Evolutionary conservation across 208 protist species (phyloP).

Genomic region (Trypanosoma rangeli): DNA sequence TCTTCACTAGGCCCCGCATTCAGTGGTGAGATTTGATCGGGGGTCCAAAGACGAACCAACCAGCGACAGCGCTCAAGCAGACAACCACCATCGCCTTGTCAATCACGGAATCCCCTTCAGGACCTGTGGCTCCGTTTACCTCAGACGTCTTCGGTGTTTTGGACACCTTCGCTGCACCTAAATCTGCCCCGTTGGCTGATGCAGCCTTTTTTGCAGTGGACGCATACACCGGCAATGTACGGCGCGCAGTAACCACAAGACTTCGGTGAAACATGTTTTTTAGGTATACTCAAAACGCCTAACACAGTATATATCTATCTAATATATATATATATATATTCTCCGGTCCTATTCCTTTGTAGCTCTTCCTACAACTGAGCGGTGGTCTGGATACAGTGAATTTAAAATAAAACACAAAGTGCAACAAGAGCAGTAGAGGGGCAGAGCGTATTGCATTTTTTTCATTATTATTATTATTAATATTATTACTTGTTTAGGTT

Average conservation of each 20-base stretch:
- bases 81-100: conserved; percentile 67
- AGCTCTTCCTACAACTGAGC: too few species aligned
- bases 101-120: conserved; percentile 57
- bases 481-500: too few species aligned
- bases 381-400: too few species aligned
- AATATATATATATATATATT: conserved; percentile 12
- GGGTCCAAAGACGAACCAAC: conserved; percentile 64
- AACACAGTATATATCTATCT: neutral
- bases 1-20: neutral
- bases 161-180: neutral
- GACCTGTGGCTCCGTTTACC: conserved; percentile 48
- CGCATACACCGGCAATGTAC: conserved; percentile 26
- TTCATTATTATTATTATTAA: too few species aligned
- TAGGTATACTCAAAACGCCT: neutral
- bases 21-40: conserved; percentile 73
- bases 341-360: neutral
- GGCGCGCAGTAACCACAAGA: conserved; percentile 30
- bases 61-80: conserved; percentile 34
- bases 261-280: conserved; percentile 51
- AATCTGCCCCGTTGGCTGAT: conserved; percentile 20
- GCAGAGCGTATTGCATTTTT: too few species aligned
- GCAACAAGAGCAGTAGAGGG: too few species aligned
- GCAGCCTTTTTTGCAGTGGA: conserved; percentile 13
- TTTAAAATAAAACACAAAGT: too few species aligned
- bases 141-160: conserved; percentile 34